phyloP scores from a whole-genome alignment of 2,329 filamentous ascomycete species.

The Colletotrichum tropicicola region DNA sequence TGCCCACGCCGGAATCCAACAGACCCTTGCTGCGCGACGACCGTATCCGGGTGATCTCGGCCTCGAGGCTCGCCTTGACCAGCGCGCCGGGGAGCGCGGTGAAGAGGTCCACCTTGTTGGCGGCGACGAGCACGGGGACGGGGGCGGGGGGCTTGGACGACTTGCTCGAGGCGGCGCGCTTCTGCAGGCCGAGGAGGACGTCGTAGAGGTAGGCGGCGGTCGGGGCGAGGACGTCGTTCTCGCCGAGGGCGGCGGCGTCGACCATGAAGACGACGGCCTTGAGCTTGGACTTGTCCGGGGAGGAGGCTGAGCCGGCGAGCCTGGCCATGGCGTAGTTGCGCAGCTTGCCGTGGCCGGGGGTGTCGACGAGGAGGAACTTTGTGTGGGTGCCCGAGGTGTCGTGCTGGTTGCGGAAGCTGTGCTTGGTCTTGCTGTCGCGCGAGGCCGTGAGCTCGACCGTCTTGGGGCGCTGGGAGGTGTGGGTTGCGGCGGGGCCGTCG shows the following conservation, averaged over 20 bases:
- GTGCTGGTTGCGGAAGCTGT: slow-evolving; percentile 55
- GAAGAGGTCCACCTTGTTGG: slow-evolving; percentile 96
- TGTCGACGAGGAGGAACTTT: slow-evolving; percentile 84
- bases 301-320: slow-evolving; percentile 52
- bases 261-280: slow-evolving; percentile 85
- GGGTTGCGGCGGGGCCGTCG: slow-evolving; percentile 52
- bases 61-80: slow-evolving; percentile 79
- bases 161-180: slow-evolving; percentile 66
- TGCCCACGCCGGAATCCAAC: slow-evolving; percentile 80
- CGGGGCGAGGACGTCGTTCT: slow-evolving; percentile 70
- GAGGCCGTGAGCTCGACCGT: slow-evolving; percentile 65
- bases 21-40: slow-evolving; percentile 81
- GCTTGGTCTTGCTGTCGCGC: slow-evolving; percentile 50
- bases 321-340: slow-evolving; percentile 72
- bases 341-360: slow-evolving; percentile 94
- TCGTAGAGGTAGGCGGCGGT: slow-evolving; percentile 90
- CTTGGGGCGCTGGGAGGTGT: slow-evolving; percentile 62
- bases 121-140: slow-evolving; percentile 83
- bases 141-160: slow-evolving; percentile 44
- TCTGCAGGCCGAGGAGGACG: slow-evolving; percentile 83
- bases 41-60: slow-evolving; percentile 82
- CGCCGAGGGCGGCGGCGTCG: slow-evolving; percentile 78
- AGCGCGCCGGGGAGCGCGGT: slow-evolving; percentile 84
- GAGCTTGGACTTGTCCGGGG: slow-evolving; percentile 56
- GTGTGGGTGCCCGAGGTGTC: slow-evolving; percentile 59